These are phyloP conservation scores for Fraxinus ornus DNA, from an alignment of 305 asterid species.

Conservation along the genomic window DNA sequence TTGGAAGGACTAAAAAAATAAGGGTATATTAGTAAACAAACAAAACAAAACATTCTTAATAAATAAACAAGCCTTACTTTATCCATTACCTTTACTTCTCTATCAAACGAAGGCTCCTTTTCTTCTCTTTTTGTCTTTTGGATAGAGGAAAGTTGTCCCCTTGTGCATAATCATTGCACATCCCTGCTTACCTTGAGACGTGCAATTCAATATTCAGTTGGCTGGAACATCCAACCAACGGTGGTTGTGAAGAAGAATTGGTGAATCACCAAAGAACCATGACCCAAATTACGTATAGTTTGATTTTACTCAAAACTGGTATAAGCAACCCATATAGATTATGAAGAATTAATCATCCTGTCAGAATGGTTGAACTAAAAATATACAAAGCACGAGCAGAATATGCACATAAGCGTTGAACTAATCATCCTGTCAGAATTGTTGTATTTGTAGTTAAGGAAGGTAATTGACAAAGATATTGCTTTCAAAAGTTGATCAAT, in stretches of 20 bases:
- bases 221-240: not conserved
- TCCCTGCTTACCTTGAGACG: not conserved
- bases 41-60: too few species aligned
- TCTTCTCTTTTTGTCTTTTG: not conserved
- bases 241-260: not conserved
- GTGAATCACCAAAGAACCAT: not conserved
- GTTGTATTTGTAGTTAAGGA: not conserved
- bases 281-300: not conserved
- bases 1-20: too few species aligned
- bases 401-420: not conserved
- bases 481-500: not conserved
- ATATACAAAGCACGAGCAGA: not conserved
- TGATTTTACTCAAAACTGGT: not conserved
- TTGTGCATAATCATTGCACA: not conserved
- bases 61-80: not conserved
- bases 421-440: not conserved
- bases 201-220: not conserved
- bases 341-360: not conserved
- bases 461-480: not conserved
- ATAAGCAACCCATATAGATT: not conserved
- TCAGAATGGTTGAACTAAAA: not conserved
- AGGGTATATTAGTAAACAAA: too few species aligned
- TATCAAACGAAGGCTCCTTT: not conserved
- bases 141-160: not conserved
- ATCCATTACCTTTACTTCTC: not conserved